Conservation (phyloP, 2,329 filamentous ascomycete genomes). For the Exophiala sp. region DNA sequence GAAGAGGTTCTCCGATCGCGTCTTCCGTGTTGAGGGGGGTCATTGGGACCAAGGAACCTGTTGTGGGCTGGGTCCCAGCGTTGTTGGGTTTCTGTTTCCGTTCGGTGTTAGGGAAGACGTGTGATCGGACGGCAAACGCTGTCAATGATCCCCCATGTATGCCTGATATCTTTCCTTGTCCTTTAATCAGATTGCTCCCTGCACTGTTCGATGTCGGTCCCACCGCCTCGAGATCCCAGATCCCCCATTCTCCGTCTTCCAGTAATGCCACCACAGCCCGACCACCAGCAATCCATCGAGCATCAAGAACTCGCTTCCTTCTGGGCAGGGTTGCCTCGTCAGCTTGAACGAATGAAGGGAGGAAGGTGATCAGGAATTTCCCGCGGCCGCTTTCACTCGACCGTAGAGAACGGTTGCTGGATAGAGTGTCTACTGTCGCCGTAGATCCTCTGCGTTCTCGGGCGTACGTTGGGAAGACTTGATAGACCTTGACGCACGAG, state of each 20-base stretch:
- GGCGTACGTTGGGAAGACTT: slow-evolving; percentile 42
- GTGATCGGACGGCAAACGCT: slow-evolving; percentile 35
- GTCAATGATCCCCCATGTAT: slow-evolving; percentile 39
- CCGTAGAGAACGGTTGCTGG: slow-evolving; percentile 17
- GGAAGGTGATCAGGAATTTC: slow-evolving; percentile 41
- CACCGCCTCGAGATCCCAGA: slow-evolving; percentile 45
- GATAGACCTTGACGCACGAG: slow-evolving; percentile 54
- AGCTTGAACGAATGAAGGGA: slow-evolving; percentile 38
- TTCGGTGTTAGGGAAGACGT: slow-evolving; percentile 10
- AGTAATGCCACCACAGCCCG: slow-evolving; percentile 42
- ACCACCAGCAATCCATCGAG: slow-evolving; percentile 43
- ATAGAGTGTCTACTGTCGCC: slow-evolving; percentile 31
- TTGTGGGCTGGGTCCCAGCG: slow-evolving; percentile 8
- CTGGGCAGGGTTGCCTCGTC: slow-evolving; percentile 28
- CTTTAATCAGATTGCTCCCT: slow-evolving; percentile 36
- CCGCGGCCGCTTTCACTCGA: slow-evolving; percentile 33
- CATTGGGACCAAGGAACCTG: slow-evolving; percentile 39
- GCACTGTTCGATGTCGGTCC: slow-evolving; percentile 34
- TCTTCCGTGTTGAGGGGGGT: slow-evolving; percentile 45
- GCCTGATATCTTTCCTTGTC: slow-evolving; percentile 36
- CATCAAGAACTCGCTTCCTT: slow-evolving; percentile 42
- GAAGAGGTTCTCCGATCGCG: slow-evolving; percentile 40
- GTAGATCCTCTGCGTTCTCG: slow-evolving; percentile 32
- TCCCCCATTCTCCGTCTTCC: slow-evolving; percentile 45
- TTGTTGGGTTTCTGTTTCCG: slow-evolving; percentile 16